Evolutionary conservation across 345 rosid genomes (phyloP), one percentile per base, ranked within the genome.

Genomic region (Salix dunnii): DNA sequence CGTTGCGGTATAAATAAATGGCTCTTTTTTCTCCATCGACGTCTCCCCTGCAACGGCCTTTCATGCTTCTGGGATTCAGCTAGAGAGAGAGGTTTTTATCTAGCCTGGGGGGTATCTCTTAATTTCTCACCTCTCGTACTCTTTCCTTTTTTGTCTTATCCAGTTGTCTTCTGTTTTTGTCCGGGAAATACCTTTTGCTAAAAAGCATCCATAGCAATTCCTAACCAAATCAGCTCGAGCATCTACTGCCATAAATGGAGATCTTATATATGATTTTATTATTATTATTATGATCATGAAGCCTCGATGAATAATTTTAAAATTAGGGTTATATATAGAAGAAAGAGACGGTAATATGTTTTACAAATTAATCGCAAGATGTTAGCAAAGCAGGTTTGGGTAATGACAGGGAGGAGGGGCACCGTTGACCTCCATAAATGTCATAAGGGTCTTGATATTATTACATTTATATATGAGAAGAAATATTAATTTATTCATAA

Each of bases 31-130:
- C 71, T 14, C 28, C 23, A 20, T 62, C 80, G 86, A 80, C 85
- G 81, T 73, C 77, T 87, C 74, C 81, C 75, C 88, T 78, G 85
- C 84, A 81, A 80, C 81, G 77, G 80, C 82, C 82, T 78, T 77
- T 83, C 81, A 64, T 85, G 86, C 80, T 28, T 79, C 74, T 78
- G 71, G 55, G 65, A 48, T 13, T 27, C 31, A 36, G 16, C 25
- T 18, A 30, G 51, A 40, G 20, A 42, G 14, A 62, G 35, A 28
- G 51, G 60, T 20, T 21, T 72, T 13, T 55, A 3, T 72, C 64
- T 74, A 72, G 30, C 30, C 2, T 1, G 30, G 51, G 16, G 60
- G 60, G 61, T 46, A 13, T 42, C 18, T 49, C 55, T 78, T 28
- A 16, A 35, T 68, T 75, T 76, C 68, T 58, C 73, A 9, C 80